Evolutionary conservation across 116 monocot species (phyloP).

Genomic region (Papilionanthe hybrid): DNA sequence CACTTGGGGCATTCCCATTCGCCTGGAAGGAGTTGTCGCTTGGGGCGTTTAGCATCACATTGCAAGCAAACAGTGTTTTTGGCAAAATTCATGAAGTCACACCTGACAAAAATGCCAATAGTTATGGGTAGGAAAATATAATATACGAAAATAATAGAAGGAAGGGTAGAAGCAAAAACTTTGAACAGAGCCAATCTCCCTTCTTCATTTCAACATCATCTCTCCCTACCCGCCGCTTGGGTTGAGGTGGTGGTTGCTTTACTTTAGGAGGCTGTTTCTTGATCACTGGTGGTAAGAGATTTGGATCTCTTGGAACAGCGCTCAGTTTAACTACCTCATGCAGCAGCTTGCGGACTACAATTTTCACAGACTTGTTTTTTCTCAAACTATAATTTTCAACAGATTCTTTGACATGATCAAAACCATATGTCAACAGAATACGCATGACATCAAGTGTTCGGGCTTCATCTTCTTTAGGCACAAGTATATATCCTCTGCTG

Average conservation of each 20-base stretch:
- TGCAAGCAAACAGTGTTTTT: slow-evolving; percentile 93
- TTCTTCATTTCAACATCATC: slow-evolving; percentile 99
- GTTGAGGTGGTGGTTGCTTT: slow-evolving; percentile 86
- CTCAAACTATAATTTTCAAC: slow-evolving; percentile 75
- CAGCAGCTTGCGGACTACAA: slow-evolving; percentile 71
- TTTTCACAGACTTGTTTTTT: slow-evolving; percentile 81
- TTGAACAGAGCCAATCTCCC: slow-evolving; percentile 96
- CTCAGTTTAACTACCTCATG: slow-evolving; percentile 83
- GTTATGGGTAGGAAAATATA: slow-evolving; percentile 3
- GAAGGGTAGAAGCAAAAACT: slow-evolving; percentile 36
- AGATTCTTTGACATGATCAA: slow-evolving; percentile 69
- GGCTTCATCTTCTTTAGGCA: slow-evolving; percentile 87
- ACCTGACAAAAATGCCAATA: slow-evolving; percentile 48
- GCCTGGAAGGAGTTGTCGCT: slow-evolving; percentile 90
- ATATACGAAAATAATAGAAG: neutral
- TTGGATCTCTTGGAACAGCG: slow-evolving; percentile 92
- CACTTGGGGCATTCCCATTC: slow-evolving; percentile 98
- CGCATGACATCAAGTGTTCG: slow-evolving; percentile 91
- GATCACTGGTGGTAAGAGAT: slow-evolving; percentile 76
- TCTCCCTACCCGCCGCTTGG: slow-evolving; percentile 84
- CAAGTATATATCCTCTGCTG: slow-evolving; percentile 76
- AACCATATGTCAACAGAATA: slow-evolving; percentile 75
- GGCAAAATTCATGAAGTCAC: slow-evolving; percentile 99
- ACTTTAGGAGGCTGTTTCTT: slow-evolving; percentile 81
- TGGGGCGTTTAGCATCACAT: slow-evolving; percentile 91